phyloP scores from a whole-genome alignment of 2,329 filamentous ascomycete species.

The Alternaria infectoria region DNA sequence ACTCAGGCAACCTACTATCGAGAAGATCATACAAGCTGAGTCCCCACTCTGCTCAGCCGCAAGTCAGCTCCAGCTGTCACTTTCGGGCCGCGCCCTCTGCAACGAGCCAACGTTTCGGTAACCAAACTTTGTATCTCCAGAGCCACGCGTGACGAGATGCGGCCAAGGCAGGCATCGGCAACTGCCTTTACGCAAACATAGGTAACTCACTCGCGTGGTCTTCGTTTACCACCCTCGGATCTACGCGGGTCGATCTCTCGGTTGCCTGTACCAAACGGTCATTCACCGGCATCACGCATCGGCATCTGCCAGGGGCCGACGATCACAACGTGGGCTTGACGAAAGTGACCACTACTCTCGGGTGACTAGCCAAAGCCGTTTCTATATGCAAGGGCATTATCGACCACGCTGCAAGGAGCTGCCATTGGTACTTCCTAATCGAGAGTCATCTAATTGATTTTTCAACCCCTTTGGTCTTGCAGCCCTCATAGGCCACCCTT shows the following conservation, averaged over 20 bases:
- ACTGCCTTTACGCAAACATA: neutral
- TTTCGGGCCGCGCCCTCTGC: neutral
- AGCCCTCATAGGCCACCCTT: neutral
- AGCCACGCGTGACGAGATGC: neutral
- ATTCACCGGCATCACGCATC: slow-evolving; percentile 4
- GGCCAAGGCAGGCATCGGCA: neutral
- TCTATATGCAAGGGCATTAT: neutral
- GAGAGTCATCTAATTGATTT: neutral
- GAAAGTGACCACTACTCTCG: neutral
- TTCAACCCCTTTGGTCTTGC: neutral
- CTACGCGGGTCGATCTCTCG: neutral
- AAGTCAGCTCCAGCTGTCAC: neutral
- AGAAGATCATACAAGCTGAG: neutral
- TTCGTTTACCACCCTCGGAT: neutral
- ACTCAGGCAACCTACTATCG: neutral
- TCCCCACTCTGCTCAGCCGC: neutral
- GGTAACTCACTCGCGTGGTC: neutral
- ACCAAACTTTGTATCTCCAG: neutral
- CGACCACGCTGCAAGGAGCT: neutral
- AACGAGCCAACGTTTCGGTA: neutral
- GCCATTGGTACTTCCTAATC: neutral
- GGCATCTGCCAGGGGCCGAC: neutral
- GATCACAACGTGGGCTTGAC: neutral
- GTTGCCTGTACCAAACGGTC: slow-evolving; percentile 5
- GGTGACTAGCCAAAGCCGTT: neutral